Evolutionary conservation across 208 protist species (phyloP).

Genomic region (Leptomonas seymouri): DNA sequence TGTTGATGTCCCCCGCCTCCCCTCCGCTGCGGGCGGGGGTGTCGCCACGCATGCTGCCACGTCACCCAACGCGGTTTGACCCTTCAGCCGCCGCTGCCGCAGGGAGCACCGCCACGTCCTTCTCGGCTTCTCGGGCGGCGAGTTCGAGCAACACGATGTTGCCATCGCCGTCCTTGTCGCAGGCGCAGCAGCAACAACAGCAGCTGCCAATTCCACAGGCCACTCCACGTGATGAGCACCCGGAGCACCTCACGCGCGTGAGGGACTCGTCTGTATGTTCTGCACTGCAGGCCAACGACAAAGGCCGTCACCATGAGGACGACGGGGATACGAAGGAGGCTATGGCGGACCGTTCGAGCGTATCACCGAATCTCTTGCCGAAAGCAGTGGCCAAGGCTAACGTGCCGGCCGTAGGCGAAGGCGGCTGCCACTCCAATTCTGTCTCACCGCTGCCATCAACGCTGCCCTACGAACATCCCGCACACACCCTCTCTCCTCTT

Average conservation of each 20-base stretch:
- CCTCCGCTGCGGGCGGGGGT: slow-evolving; percentile 58
- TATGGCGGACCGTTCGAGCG: not conserved
- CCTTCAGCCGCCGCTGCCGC: not conserved
- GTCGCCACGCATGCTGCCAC: slow-evolving; percentile 46
- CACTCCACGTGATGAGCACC: not conserved
- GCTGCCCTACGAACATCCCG: not conserved
- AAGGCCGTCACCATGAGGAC: not conserved
- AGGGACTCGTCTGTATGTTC: not conserved
- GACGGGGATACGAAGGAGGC: not conserved
- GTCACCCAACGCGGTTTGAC: slow-evolving; percentile 38
- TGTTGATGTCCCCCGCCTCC: slow-evolving; percentile 21
- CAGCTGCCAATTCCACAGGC: not conserved
- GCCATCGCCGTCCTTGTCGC: slow-evolving; percentile 14
- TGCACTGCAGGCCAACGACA: not conserved
- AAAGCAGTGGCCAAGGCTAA: not conserved
- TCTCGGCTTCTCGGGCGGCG: slow-evolving; percentile 5
- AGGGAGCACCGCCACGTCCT: not conserved
- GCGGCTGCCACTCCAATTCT: not conserved
- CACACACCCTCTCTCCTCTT: not conserved
- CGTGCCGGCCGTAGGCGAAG: slow-evolving; percentile 4
- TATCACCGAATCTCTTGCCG: not conserved
- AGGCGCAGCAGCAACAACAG: slow-evolving; percentile 1
- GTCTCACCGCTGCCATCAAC: slow-evolving; percentile 11
- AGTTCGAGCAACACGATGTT: slow-evolving; percentile 15
- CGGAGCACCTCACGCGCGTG: not conserved